phyloP scores from a whole-genome alignment of 2,329 filamentous ascomycete species.

The Cladosporium oxysporum region DNA sequence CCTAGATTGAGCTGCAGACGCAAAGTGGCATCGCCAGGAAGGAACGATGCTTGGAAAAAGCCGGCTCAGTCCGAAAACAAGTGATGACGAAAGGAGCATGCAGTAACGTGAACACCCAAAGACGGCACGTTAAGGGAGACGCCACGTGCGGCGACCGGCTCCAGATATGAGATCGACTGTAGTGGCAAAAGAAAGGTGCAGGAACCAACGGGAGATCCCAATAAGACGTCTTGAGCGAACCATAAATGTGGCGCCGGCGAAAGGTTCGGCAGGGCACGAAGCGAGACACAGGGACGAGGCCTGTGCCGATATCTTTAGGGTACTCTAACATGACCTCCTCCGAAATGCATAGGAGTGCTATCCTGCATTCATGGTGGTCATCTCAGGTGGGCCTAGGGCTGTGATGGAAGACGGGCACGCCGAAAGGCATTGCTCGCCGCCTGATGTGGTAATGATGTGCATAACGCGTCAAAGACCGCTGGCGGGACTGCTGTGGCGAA shows the following conservation, averaged over 20 bases:
- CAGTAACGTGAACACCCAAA: slow-evolving; percentile 13
- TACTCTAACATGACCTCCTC: not conserved
- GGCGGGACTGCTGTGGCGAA: slow-evolving; percentile 19
- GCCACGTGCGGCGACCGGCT: slow-evolving; percentile 17
- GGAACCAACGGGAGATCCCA: slow-evolving; percentile 17
- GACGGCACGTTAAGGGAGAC: slow-evolving; percentile 16
- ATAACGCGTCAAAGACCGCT: slow-evolving; percentile 16
- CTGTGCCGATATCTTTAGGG: slow-evolving; percentile 8
- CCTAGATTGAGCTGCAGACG: slow-evolving; percentile 4
- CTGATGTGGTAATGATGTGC: slow-evolving; percentile 18
- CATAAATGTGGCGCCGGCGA: slow-evolving; percentile 17
- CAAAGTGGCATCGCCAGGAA: slow-evolving; percentile 8
- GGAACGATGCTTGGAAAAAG: not conserved
- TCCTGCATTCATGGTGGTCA: not conserved
- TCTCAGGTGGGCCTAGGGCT: slow-evolving; percentile 14
- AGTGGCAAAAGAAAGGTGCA: slow-evolving; percentile 18
- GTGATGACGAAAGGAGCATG: slow-evolving; percentile 18
- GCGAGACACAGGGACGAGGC: slow-evolving; percentile 18
- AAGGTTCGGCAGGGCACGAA: slow-evolving; percentile 19
- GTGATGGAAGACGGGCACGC: slow-evolving; percentile 12
- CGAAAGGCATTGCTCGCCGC: slow-evolving; percentile 12
- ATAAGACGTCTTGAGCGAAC: slow-evolving; percentile 18
- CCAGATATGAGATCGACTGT: slow-evolving; percentile 18
- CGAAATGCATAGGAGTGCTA: slow-evolving; percentile 10
- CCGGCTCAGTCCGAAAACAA: slow-evolving; percentile 9